A percentile compares a stretch with the other conserved stretches of the same genome.
Conservation (phyloP, 2,329 filamentous ascomycete genomes). For the Ceratocystis destructans region DNA sequence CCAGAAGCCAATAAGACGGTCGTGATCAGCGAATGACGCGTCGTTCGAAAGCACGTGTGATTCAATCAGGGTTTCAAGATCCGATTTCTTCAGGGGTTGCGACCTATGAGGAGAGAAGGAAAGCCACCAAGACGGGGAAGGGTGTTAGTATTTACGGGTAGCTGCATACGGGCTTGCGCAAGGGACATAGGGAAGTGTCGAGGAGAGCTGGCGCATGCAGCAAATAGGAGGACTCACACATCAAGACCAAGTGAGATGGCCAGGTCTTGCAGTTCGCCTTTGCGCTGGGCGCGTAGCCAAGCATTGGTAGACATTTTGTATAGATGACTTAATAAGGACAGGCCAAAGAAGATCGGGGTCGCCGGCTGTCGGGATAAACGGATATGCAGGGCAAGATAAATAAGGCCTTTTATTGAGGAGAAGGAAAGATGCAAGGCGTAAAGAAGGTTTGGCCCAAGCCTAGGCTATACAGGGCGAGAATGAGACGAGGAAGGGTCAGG, state of each 20-base stretch:
- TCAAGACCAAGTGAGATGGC: slow-evolving; percentile 56
- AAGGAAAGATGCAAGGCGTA: slow-evolving; percentile 9
- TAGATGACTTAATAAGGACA: background rate
- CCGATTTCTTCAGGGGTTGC: slow-evolving; percentile 59
- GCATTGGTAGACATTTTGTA: slow-evolving; percentile 48
- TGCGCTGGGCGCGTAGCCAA: slow-evolving; percentile 71
- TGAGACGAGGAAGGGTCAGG: background rate
- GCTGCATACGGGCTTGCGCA: background rate
- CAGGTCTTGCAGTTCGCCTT: slow-evolving; percentile 62
- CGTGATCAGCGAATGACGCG: slow-evolving; percentile 47
- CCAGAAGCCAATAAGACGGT: slow-evolving; percentile 63
- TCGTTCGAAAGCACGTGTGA: slow-evolving; percentile 57
- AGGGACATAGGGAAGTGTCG: background rate
- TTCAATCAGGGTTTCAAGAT: slow-evolving; percentile 64
- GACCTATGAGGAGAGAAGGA: slow-evolving; percentile 35
- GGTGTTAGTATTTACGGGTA: background rate
- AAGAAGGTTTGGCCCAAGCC: background rate
- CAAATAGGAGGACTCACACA: slow-evolving; percentile 44
- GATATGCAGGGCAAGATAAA: slow-evolving; percentile 2
- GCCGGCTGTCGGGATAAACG: slow-evolving; percentile 4
- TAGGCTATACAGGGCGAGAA: background rate
- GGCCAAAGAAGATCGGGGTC: background rate
- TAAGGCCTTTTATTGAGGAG: background rate
- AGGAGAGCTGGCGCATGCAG: background rate
- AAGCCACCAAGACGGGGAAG: background rate